Base-by-base conservation (phyloP, 164 flowering plant genomes). In the Annona squamosa region DNA sequence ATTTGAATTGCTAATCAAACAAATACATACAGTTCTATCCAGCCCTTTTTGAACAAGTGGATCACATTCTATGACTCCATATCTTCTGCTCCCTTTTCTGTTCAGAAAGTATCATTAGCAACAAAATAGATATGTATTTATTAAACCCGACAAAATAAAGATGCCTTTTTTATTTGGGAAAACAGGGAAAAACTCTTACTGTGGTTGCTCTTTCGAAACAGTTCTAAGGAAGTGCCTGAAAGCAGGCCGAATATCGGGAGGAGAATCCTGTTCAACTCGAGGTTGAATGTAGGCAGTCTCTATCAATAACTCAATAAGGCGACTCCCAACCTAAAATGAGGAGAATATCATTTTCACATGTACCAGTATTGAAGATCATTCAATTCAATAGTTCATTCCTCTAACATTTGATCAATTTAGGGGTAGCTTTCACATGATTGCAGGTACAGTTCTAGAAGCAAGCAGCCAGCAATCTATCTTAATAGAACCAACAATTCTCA, bases 171-270 rank as follows among this genome's bases (percentile, higher is more conserved):
- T 42, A 18, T 48, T 26, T 41, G 19, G 68, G 41, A 65, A 37
- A 26, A 26, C 37, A 18, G 42, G 45, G 45, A 46, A 43, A 18
- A 44, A 42, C n/a, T 42, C 75, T 82, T 76, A 91, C 97, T 72
- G 73, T 26, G 37, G 37, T 63, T 66, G 45, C 45, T 84, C 90
- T 73, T 67, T 84, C 59, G 65, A 19, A 68, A 81, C 82, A 77
- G 81, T 85, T 75, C 71, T 88, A n/a, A 81, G 74, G 43, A 86
- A 77, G 80, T 91, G 99, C 47, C 75, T 66, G 84, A 95, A 95
- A 77, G 99, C 99, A 80, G 99, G 99, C 2, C 89, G 90, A 77
- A 93, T 79, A 77, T 93, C 97, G 77, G 93, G 98, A 63, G 95
- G 87, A 65, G 75, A 75, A 75, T 89, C 93, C 79, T 90, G 91